phyloP scores from a whole-genome alignment of 371 early-diverging fungal species.

The Paramicrosporidium saccamoebae region DNA sequence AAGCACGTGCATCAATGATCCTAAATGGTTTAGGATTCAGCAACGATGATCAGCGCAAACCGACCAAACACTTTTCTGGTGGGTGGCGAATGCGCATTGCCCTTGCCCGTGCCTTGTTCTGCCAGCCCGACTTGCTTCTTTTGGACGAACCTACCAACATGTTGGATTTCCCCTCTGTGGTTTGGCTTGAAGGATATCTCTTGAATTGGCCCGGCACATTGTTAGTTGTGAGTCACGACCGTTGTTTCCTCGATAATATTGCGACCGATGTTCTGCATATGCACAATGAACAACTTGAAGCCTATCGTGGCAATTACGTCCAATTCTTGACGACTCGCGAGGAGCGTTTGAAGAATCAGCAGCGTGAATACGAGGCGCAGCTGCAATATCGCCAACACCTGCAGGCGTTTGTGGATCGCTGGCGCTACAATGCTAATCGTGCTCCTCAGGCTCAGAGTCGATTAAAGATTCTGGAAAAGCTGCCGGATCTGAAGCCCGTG shows the following conservation, averaged over 20 bases:
- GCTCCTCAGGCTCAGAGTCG: constrained; percentile 91
- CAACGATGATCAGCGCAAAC: constrained; percentile 28
- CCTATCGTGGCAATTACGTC: constrained; percentile 77
- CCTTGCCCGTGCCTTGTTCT: constrained; percentile 79
- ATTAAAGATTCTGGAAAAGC: constrained; percentile 87
- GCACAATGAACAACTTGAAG: constrained; percentile 62
- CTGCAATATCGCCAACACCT: constrained; percentile 63
- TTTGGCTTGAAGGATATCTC: constrained; percentile 81
- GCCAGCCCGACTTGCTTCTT: constrained; percentile 74
- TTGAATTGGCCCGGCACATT: constrained; percentile 61
- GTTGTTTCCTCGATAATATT: constrained; percentile 84
- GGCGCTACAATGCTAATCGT: constrained; percentile 92
- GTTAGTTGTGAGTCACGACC: constrained; percentile 85
- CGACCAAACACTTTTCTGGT: constrained; percentile 74
- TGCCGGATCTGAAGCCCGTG: constrained; percentile 63
- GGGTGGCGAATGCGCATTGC: constrained; percentile 81
- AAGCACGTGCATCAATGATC: constrained; percentile 51
- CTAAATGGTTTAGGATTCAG: constrained; percentile 80
- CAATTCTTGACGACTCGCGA: constrained; percentile 54
- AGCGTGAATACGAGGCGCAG: constrained; percentile 78
- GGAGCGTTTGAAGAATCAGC: constrained; percentile 54
- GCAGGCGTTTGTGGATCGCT: constrained; percentile 90
- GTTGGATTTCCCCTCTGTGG: constrained; percentile 78
- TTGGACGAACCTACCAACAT: constrained; percentile 97
- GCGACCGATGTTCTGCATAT: constrained; percentile 83